phyloP scores from a whole-genome alignment of 2,329 filamentous ascomycete genomes.

The Colletotrichum magnum region DNA sequence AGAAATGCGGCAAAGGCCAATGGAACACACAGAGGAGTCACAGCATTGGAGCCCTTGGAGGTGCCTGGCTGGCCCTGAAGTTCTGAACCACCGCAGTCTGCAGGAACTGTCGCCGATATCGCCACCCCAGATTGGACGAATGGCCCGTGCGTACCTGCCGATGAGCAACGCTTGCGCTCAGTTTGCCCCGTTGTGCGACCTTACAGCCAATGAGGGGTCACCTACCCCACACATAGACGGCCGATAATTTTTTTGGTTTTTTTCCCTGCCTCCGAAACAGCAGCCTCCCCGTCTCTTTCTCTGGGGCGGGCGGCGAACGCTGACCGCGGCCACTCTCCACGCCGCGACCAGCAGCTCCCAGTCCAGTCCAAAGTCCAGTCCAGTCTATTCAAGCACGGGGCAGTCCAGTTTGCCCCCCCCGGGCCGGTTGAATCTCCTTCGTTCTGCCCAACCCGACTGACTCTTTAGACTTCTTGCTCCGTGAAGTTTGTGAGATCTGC shows the following conservation, averaged over 20 bases:
- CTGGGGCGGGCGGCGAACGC: not conserved
- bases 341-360: too few species aligned
- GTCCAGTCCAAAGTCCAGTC: too few species aligned
- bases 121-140: slow-evolving; percentile 37
- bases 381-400: not conserved
- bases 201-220: slow-evolving; percentile 10
- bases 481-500: slow-evolving; percentile 17
- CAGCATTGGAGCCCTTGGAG: too few species aligned
- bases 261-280: slow-evolving; percentile 35
- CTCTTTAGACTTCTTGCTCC: not conserved
- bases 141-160: slow-evolving; percentile 23
- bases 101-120: slow-evolving; percentile 33
- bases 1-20: not conserved
- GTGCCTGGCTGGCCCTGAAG: too few species aligned
- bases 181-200: not conserved
- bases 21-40: not conserved
- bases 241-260: slow-evolving; percentile 40
- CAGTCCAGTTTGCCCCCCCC: not conserved
- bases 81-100: too few species aligned
- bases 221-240: slow-evolving; percentile 37
- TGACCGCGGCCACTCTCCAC: not conserved
- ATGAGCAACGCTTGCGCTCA: slow-evolving; percentile 27
- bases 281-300: slow-evolving; percentile 1
- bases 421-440: not conserved
- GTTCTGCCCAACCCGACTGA: slow-evolving; percentile 1